These are phyloP conservation scores for Eutypa lata DNA, from an alignment of 2,329 filamentous ascomycete genomes.

Conservation along the genomic window DNA sequence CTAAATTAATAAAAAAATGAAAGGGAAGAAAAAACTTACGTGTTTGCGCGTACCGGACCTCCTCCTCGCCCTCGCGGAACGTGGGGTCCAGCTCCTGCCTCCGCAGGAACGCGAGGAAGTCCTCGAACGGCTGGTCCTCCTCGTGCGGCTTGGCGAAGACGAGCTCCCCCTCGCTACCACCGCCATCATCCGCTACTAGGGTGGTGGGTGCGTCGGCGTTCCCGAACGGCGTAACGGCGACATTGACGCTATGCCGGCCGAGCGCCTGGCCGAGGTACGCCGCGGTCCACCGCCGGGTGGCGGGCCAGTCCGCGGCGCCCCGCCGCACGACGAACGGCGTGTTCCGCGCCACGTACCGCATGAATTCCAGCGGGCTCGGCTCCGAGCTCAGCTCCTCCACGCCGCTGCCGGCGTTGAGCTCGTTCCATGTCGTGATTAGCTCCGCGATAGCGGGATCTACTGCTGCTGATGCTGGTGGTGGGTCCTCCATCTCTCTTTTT, in stretches of 20 bases:
- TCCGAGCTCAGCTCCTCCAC: constrained; percentile 62
- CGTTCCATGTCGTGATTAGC: constrained; percentile 68
- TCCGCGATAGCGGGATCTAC: constrained; percentile 45
- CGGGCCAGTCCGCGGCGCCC: constrained; percentile 61
- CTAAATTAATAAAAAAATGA: neutral
- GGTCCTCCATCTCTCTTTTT: neutral
- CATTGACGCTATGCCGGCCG: constrained; percentile 59
- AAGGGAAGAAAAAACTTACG: constrained; percentile 39
- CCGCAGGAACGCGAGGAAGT: constrained; percentile 61
- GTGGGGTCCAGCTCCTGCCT: constrained; percentile 47
- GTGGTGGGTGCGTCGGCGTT: constrained; percentile 53
- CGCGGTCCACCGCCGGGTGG: constrained; percentile 60
- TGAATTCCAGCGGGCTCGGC: constrained; percentile 75
- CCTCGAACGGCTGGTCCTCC: constrained; percentile 57
- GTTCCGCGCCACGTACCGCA: constrained; percentile 72
- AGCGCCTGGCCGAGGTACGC: constrained; percentile 56
- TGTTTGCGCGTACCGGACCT: constrained; percentile 72
- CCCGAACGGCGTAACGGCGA: constrained; percentile 74
- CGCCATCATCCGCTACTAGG: constrained; percentile 9
- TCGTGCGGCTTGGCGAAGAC: constrained; percentile 73
- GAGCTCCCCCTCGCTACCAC: constrained; percentile 19
- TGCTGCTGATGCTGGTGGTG: neutral
- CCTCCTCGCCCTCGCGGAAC: constrained; percentile 27
- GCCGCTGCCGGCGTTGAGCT: constrained; percentile 61
- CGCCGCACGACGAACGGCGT: constrained; percentile 69